Evolutionary conservation across 345 rosid species (phyloP).

Genomic region (Turnera subulata): DNA sequence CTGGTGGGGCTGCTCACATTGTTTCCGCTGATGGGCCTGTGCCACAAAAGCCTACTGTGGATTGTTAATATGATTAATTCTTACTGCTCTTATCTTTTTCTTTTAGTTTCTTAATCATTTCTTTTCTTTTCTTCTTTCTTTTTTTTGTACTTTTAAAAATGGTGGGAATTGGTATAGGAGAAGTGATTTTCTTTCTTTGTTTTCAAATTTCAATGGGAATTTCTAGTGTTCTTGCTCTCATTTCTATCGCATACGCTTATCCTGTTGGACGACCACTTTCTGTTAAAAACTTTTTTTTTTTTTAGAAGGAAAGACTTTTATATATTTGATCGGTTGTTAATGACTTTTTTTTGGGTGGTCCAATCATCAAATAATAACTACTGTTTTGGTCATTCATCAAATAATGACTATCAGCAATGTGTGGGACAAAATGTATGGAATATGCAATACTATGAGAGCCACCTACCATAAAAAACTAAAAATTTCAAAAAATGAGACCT

Average conservation of each 20-base stretch:
- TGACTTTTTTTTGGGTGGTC: background rate
- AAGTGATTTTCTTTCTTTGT: constrained; percentile 16
- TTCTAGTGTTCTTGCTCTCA: constrained; percentile 21
- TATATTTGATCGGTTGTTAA: background rate
- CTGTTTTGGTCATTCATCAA: background rate
- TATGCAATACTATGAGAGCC: no score
- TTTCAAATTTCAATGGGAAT: constrained; percentile 21
- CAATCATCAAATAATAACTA: background rate
- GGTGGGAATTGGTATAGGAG: constrained; percentile 59
- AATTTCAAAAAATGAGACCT: no score
- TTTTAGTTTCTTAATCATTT: background rate
- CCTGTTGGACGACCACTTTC: background rate
- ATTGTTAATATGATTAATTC: constrained; percentile 45
- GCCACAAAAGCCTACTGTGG: constrained; percentile 41
- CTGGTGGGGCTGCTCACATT: constrained; percentile 14
- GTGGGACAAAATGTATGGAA: background rate
- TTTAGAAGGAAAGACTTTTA: background rate
- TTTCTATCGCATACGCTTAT: background rate
- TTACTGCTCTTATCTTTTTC: constrained; percentile 14
- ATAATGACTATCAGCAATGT: no score
- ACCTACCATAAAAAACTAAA: no score
- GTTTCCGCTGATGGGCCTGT: constrained; percentile 19
- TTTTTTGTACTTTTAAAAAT: constrained; percentile 12
- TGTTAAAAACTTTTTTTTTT: background rate
- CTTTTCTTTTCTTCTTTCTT: background rate